Evolutionary conservation across 1,139 yeast genomes (phyloP).

Genomic region (Geotrichum histeridarum): DNA sequence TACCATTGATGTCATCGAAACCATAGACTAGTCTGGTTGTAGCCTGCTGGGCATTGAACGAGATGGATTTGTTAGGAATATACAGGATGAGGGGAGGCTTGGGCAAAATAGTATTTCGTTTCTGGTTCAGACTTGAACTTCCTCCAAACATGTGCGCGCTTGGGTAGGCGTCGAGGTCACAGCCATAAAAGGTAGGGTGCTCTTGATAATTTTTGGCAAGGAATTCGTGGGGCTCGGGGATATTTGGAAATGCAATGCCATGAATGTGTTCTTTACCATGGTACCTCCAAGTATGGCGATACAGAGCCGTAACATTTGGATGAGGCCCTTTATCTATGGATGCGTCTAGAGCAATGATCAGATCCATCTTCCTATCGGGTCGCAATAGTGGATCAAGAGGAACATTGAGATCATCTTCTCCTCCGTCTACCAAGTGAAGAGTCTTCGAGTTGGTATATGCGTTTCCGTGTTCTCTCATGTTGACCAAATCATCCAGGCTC

Average conservation of each 20-base stretch:
- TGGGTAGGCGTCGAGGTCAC: constrained; percentile 60
- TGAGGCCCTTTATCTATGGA: constrained; percentile 24
- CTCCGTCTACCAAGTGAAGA: constrained; percentile 73
- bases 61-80: constrained; percentile 49
- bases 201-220: constrained; percentile 46
- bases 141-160: constrained; percentile 34
- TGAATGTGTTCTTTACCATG: constrained; percentile 44
- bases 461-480: constrained; percentile 35
- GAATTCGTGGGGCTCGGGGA: constrained; percentile 59
- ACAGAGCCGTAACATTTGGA: constrained; percentile 27
- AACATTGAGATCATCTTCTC: constrained; percentile 73
- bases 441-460: constrained; percentile 28
- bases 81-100: constrained; percentile 50
- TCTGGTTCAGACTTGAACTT: constrained; percentile 5
- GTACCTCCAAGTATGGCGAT: constrained; percentile 24
- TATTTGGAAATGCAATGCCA: constrained; percentile 65
- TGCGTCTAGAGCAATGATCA: constrained; percentile 67
- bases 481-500: background rate
- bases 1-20: constrained; percentile 42
- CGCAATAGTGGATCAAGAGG: constrained; percentile 75
- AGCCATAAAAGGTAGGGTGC: constrained; percentile 58
- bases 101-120: constrained; percentile 4
- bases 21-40: constrained; percentile 44
- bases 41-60: constrained; percentile 46
- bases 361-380: constrained; percentile 61